Evolutionary conservation across 768 basidiomycete species (phyloP), one percentile per base, ranked within the genome.

Genomic region (Lentinus tigrinus): DNA sequence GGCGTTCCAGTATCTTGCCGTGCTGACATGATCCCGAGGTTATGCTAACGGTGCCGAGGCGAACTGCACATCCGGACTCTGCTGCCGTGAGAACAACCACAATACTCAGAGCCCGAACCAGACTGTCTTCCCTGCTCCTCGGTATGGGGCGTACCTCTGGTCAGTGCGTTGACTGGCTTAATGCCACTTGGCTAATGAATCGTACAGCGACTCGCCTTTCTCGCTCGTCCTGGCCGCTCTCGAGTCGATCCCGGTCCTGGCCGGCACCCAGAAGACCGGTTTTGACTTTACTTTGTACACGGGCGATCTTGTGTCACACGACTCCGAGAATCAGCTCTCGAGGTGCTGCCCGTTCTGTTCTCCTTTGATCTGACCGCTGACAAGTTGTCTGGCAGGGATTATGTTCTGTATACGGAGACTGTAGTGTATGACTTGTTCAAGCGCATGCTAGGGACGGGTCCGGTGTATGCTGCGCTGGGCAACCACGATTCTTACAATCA

Each of bases 401-500:
- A 84, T 58, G 70, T 82, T n/a, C 47, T 16, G 10, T 34, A n/a
- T 31, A n/a, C 38, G 57, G 59, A 89, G 87, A 79, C 85, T 1
- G 72, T 87, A 1, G 56, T 90, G 21, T 91, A 82, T 65, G 87
- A 85, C 60, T 76, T 91, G 36, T 80, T 89, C 72, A 87, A 81
- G 69, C 75, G 75, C 16, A 76, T 77, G 63, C 76, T 91, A 28
- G 83, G 83, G 16, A 75, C 80, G 14, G 87, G 87, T 0, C 88
- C 89, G n/a, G 80, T 91, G 3, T 92, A 91, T 62, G 83, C 86
- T 27, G 82, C 85, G 0, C 73, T 91, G 9, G 89, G 89, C 9
- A 92, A 92, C 67, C 89, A 92, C 64, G 89, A 92, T 67, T 85
- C 78, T 40, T 88, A 85, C 68, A 84, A 85, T 63, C 78, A 83